Percentiles rank a stretch among this genome's conserved stretches.
phyloP scores from a whole-genome alignment of 768 basidiomycete genomes.

The Xerocomellus intermedius region DNA sequence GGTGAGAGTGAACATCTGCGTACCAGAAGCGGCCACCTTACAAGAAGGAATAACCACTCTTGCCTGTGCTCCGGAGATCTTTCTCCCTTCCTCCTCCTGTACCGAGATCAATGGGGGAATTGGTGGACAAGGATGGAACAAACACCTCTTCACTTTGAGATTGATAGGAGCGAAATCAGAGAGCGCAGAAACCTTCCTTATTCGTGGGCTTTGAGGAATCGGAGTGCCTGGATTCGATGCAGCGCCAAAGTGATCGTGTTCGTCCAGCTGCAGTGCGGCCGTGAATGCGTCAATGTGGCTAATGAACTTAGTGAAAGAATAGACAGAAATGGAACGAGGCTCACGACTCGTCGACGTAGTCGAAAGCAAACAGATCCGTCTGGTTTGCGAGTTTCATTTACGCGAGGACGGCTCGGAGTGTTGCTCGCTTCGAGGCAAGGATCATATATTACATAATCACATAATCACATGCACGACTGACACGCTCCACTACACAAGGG shows the following conservation, averaged over 20 bases:
- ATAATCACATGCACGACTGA: too few relatives aligned
- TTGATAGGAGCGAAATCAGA: conserved; percentile 92
- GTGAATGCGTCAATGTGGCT: conserved; percentile 77
- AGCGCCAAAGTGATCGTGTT: conserved; percentile 32
- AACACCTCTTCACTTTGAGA: conserved; percentile 71
- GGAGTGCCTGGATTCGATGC: conserved; percentile 27
- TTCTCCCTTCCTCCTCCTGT: conserved; percentile 38
- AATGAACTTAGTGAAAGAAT: background rate
- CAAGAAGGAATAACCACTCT: conserved; percentile 73
- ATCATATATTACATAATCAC: conserved; percentile 23
- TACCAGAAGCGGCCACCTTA: conserved; percentile 88
- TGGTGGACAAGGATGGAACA: background rate
- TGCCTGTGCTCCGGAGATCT: conserved; percentile 44
- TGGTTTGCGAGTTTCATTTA: conserved; percentile 13
- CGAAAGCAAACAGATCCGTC: conserved; percentile 38
- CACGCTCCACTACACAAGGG: too few relatives aligned
- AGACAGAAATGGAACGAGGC: conserved; percentile 18
- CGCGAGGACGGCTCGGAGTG: background rate
- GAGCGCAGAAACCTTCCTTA: conserved; percentile 78
- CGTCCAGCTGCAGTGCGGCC: conserved; percentile 66
- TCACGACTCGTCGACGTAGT: conserved; percentile 75
- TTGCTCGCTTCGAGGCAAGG: background rate
- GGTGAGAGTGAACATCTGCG: conserved; percentile 18
- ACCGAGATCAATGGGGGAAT: conserved; percentile 2
- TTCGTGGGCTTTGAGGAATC: conserved; percentile 41